These are phyloP conservation scores for Trichoderma koningiopsis DNA, from an alignment of 2,329 filamentous ascomycete genomes.

Conservation along the genomic window DNA sequence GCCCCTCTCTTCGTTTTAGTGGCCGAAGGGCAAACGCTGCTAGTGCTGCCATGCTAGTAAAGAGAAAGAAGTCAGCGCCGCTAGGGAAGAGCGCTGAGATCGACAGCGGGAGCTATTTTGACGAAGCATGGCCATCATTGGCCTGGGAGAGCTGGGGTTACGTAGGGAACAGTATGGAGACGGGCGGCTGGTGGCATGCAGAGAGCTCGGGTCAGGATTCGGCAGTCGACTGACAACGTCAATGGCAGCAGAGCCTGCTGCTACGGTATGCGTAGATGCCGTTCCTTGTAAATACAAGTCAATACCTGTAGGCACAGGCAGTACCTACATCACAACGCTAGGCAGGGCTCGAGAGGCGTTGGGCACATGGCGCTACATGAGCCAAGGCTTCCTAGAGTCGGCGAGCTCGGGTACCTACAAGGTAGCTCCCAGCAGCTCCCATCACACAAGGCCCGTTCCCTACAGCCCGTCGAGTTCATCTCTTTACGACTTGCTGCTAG, in stretches of 20 bases:
- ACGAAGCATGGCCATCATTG: background rate
- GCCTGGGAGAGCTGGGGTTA: background rate
- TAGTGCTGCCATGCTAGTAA: background rate
- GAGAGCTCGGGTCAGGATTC: background rate
- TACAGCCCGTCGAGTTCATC: background rate
- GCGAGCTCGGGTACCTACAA: background rate
- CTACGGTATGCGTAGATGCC: too few species aligned
- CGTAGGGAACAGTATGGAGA: background rate
- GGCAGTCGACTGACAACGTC: background rate
- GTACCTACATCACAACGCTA: background rate
- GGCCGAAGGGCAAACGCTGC: background rate
- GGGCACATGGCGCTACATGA: background rate
- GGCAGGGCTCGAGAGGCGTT: background rate
- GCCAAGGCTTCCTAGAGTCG: background rate
- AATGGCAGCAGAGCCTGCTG: background rate
- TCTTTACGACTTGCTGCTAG: background rate
- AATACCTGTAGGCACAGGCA: too few species aligned
- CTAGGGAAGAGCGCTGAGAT: background rate
- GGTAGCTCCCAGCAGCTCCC: background rate
- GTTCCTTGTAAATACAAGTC: background rate
- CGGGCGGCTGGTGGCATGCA: background rate
- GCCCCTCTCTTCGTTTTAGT: constrained; percentile 13
- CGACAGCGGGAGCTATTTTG: constrained; percentile 19
- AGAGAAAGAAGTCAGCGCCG: background rate
- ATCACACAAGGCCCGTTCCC: background rate